Evolutionary conservation across 305 asterid genomes (phyloP).

Genomic region (Ajuga reptans): DNA sequence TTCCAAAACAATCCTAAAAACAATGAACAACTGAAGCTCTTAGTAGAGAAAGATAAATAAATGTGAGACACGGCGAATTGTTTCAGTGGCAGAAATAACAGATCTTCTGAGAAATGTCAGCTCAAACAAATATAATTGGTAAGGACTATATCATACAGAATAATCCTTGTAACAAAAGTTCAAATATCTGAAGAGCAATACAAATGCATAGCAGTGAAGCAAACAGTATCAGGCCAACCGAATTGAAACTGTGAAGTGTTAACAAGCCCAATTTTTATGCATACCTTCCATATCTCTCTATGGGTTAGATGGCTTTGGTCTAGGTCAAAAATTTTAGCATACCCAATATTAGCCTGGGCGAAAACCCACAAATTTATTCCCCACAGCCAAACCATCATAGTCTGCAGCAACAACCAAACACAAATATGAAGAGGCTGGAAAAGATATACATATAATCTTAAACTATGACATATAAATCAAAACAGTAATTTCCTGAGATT

Average conservation of each 20-base stretch:
- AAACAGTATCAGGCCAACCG: conserved; percentile 15
- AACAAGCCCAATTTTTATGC: not conserved
- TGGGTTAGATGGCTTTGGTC: conserved; percentile 89
- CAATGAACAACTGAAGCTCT: not conserved
- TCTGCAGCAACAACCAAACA: conserved; percentile 46
- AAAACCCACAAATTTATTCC: conserved; percentile 92
- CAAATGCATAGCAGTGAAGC: conserved; percentile 4
- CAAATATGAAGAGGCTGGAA: not conserved
- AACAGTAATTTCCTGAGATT: not conserved
- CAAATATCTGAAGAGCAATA: not conserved
- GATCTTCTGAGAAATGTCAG: not conserved
- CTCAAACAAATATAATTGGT: too few species aligned
- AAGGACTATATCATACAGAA: too few species aligned
- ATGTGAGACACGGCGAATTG: not conserved
- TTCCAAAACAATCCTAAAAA: not conserved
- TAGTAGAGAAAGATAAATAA: not conserved
- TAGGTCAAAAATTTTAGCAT: conserved; percentile 80
- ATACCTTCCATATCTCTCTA: conserved; percentile 92
- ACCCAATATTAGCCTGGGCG: conserved; percentile 61
- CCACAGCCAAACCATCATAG: conserved; percentile 96
- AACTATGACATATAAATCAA: conserved; percentile 2
- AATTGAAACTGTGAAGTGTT: conserved; percentile 5
- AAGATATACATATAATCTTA: conserved; percentile 3
- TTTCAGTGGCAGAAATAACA: not conserved
- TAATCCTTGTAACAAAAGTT: too few species aligned